Percentiles rank a stretch among this genome's conserved stretches.
phyloP scores from a whole-genome alignment of 2,329 filamentous ascomycete genomes.

The Microdochium trichocladiopsis region DNA sequence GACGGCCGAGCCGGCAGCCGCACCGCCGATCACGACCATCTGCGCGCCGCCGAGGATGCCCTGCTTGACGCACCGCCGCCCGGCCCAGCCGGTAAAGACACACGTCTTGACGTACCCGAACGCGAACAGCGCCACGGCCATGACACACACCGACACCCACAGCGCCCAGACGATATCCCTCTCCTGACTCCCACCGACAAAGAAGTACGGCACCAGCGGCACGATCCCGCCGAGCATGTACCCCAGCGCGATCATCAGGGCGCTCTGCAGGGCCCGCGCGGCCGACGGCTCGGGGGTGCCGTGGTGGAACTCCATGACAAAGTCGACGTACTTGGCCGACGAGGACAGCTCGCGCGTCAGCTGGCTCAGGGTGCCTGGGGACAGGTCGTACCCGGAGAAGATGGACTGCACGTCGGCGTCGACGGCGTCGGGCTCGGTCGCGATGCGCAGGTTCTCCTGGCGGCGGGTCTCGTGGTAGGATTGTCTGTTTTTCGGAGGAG shows the following conservation, averaged over 20 bases:
- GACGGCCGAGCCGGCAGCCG: conserved; percentile 29
- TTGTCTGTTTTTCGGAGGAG: background rate
- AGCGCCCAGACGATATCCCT: conserved; percentile 26
- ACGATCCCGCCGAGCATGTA: conserved; percentile 52
- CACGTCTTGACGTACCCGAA: conserved; percentile 38
- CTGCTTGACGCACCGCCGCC: conserved; percentile 3
- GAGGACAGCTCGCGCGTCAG: conserved; percentile 23
- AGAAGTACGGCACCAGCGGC: conserved; percentile 49
- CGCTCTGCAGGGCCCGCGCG: conserved; percentile 29
- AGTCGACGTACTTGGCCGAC: conserved; percentile 23
- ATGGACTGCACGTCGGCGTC: conserved; percentile 21
- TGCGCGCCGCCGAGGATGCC: conserved; percentile 23
- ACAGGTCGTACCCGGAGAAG: conserved; percentile 22
- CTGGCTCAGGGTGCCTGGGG: conserved; percentile 16
- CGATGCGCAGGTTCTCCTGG: conserved; percentile 12
- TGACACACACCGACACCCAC: conserved; percentile 33
- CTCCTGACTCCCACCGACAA: conserved; percentile 23
- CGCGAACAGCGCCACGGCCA: conserved; percentile 33
- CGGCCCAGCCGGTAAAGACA: conserved; percentile 15
- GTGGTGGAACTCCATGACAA: conserved; percentile 29
- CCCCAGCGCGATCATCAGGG: conserved; percentile 45
- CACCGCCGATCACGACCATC: conserved; percentile 30
- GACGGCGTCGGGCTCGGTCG: conserved; percentile 13
- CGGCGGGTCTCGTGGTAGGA: background rate
- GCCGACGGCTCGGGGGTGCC: conserved; percentile 17